Percentiles rank a stretch among this genome's conserved stretches.
phyloP scores from a whole-genome alignment of 352 stramenopile species.

The Plasmopara muralis region DNA sequence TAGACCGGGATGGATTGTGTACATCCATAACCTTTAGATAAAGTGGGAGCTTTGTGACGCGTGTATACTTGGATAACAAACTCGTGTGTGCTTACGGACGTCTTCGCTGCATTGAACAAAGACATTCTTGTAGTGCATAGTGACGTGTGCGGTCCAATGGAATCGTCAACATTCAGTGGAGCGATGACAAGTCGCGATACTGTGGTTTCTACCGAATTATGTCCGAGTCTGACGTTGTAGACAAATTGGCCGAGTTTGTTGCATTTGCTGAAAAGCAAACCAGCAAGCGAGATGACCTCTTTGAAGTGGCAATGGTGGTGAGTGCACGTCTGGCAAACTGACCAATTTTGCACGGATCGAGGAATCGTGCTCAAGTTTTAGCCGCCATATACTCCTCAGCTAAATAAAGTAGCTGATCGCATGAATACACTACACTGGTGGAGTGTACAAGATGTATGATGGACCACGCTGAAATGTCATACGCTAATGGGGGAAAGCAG shows the following conservation, averaged over 20 bases:
- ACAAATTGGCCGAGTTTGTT: neutral
- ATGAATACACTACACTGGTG: neutral
- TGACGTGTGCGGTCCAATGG: neutral
- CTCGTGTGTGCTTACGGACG: too few species aligned
- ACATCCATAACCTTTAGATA: too few species aligned
- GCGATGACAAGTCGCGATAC: neutral
- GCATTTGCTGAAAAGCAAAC: neutral
- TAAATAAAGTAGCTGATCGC: neutral
- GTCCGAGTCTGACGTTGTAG: neutral
- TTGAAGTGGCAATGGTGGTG: neutral
- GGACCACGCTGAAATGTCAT: neutral
- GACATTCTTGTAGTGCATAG: neutral
- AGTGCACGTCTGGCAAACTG: neutral
- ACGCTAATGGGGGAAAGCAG: neutral
- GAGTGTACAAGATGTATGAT: neutral
- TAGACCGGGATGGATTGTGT: too few species aligned
- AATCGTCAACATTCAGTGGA: neutral
- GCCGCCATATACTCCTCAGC: neutral
- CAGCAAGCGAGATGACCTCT: neutral
- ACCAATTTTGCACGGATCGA: neutral
- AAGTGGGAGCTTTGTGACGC: too few species aligned
- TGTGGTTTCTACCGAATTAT: neutral
- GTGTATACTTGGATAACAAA: too few species aligned
- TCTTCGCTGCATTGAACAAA: too few species aligned
- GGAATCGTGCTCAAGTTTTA: neutral